Base-by-base conservation (phyloP, 2,329 filamentous ascomycete genomes). In the Exophiala alcalophila region DNA sequence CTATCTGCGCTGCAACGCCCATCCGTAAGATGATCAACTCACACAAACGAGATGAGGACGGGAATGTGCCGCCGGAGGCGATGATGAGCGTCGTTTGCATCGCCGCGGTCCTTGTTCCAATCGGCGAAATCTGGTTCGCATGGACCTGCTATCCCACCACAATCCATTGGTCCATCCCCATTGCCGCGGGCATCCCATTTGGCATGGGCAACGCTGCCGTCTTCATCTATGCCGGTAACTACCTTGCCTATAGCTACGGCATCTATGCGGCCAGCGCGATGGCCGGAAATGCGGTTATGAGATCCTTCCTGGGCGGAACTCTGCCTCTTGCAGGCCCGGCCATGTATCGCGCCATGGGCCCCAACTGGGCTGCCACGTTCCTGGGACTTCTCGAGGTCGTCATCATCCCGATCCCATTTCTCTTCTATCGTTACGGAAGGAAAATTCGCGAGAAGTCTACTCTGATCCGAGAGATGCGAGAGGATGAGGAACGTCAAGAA, bases 171-270 rank as follows among this genome's bases (percentile, higher is more conserved):
- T 80, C 88, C n/a, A 72, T 80, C 14, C 84, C 86, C 1, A 83
- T 94, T 34, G 69, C 86, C 0, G 86, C 86, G 1, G 86, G 87
- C 1, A 76, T 94, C 4, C 84, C 83, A 0, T 94, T 92, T 55
- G 86, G 86, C 7, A 73, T 77, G 0, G 87, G 87, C 0, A 92
- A 91, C 57, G 81, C 78, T 6, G 73, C 81, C 2, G 80, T 86
- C 25, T 94, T 94, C 67, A 90, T 94, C 58, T 92, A 94, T 58
- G 78, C 82, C 0, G 78, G 76, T 4, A 92, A 88, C 57, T 94
- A 94, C 60, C 69, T 94, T 3, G 85, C 86, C 0, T 76, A 83
- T 33, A 79, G 81, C 5, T 94, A 94, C 55, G 83, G 83, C 3
- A 84, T 92, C 54, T 94, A 89, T 59, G 81, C 87, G 1, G 87